Conservation (phyloP, 257 asterid species). For the Fraxinus quadrangulata region DNA sequence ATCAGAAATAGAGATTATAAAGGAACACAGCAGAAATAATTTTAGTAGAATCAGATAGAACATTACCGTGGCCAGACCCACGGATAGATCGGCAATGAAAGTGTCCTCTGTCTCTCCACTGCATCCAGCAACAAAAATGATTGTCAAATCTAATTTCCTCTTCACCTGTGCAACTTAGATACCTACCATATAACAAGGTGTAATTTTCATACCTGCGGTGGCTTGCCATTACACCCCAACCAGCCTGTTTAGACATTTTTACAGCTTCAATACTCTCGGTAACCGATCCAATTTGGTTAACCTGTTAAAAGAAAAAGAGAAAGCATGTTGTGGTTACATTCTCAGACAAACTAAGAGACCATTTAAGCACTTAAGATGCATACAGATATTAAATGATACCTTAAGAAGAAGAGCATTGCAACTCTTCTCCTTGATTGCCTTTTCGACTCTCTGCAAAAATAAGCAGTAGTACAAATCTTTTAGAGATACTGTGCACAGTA, state of each 20-base stretch:
- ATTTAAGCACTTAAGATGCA: background rate
- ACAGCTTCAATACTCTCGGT: conserved; percentile 99
- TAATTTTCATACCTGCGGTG: conserved; percentile 72
- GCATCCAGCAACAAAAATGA: conserved; percentile 24
- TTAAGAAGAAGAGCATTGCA: conserved; percentile 98
- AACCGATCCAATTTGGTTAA: conserved; percentile 96
- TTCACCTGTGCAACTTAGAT: background rate
- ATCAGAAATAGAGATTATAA: conserved; percentile 4
- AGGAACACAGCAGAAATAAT: background rate
- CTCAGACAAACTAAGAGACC: background rate
- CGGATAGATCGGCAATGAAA: conserved; percentile 97
- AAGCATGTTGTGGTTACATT: background rate
- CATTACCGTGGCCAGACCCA: conserved; percentile 88
- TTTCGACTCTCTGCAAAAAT: conserved; percentile 76
- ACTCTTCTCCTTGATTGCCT: conserved; percentile 86
- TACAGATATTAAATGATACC: conserved; percentile 39
- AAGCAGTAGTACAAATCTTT: background rate
- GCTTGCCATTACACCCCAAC: conserved; percentile 99
- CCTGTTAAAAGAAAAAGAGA: conserved; percentile 39
- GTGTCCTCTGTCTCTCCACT: conserved; percentile 99
- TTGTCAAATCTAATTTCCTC: background rate
- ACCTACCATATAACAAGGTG: background rate
- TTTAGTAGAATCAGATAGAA: background rate
- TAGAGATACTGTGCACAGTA: background rate
- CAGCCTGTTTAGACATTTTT: conserved; percentile 90